Conservation (phyloP, 345 rosid genomes). For the Kandelia obovata region DNA sequence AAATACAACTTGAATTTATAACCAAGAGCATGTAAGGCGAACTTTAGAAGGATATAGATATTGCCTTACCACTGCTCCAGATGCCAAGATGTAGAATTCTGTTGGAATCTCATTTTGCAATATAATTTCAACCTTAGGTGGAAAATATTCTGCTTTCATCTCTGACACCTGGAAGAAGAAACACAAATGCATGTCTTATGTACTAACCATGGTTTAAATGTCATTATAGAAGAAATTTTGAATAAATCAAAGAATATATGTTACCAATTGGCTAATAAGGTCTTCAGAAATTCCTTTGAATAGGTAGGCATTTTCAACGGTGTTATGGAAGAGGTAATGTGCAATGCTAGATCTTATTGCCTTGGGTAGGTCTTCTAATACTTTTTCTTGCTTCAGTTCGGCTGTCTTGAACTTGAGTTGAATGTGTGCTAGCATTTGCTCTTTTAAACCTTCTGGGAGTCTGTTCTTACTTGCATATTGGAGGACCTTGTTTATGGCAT, state of each 20-base stretch:
- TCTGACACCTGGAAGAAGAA: constrained; percentile 57
- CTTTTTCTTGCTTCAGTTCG: constrained; percentile 81
- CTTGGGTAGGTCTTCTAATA: constrained; percentile 76
- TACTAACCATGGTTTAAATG: background rate
- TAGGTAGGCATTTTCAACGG: constrained; percentile 58
- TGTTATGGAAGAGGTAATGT: constrained; percentile 63
- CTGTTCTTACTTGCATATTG: constrained; percentile 73
- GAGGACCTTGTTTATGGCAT: constrained; percentile 66
- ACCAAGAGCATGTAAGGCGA: constrained; percentile 1
- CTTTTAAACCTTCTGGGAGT: constrained; percentile 75
- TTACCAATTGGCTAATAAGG: constrained; percentile 72
- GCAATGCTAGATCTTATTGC: constrained; percentile 84
- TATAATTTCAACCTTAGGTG: constrained; percentile 87
- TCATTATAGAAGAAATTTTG: background rate
- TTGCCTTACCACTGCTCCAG: constrained; percentile 78
- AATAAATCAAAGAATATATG: background rate
- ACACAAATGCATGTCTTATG: background rate
- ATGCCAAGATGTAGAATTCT: constrained; percentile 79
- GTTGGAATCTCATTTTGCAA: constrained; percentile 87
- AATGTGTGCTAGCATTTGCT: constrained; percentile 91
- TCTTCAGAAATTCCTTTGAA: constrained; percentile 71
- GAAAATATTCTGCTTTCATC: constrained; percentile 83
- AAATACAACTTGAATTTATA: constrained; percentile 16
- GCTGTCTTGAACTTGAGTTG: constrained; percentile 88
- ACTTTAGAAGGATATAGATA: constrained; percentile 8